Evolutionary conservation across 2,329 filamentous ascomycete species (phyloP).

Genomic region (Gnomoniopsis sp.): DNA sequence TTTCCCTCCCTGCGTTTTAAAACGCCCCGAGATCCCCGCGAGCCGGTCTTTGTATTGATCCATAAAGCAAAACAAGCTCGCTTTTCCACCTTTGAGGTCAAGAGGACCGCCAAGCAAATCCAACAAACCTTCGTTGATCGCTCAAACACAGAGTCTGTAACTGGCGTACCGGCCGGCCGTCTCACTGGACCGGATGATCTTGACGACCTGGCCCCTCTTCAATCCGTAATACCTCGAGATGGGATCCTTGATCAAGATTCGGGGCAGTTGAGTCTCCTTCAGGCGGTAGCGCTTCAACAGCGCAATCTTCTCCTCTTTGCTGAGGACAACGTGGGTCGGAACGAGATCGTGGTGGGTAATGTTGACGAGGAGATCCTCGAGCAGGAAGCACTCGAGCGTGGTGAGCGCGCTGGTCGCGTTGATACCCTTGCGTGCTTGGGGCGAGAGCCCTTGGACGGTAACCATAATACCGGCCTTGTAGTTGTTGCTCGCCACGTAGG

Average conservation of each 20-base stretch:
- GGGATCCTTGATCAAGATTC: conserved; percentile 87
- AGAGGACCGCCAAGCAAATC: not conserved
- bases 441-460: conserved; percentile 75
- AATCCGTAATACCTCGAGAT: conserved; percentile 90
- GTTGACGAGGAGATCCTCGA: conserved; percentile 94
- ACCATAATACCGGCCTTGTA: conserved; percentile 91
- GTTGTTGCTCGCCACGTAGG: conserved; percentile 73
- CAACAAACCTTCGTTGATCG: not conserved
- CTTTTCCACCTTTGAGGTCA: not conserved
- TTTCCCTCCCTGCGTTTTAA: conserved; percentile 5
- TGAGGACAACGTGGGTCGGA: conserved; percentile 87
- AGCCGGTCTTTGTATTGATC: not conserved
- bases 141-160: conserved; percentile 71
- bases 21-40: conserved; percentile 4
- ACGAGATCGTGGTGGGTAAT: conserved; percentile 98
- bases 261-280: conserved; percentile 95
- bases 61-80: not conserved
- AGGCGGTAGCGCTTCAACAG: conserved; percentile 86
- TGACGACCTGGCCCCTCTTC: conserved; percentile 90
- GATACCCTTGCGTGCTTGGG: conserved; percentile 84
- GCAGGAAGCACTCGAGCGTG: conserved; percentile 90
- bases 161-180: conserved; percentile 95
- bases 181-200: conserved; percentile 95
- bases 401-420: conserved; percentile 71
- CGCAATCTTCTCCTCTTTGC: conserved; percentile 81